Conservation (phyloP, 73 alveolate genomes). For the Uronychia binucleata region DNA sequence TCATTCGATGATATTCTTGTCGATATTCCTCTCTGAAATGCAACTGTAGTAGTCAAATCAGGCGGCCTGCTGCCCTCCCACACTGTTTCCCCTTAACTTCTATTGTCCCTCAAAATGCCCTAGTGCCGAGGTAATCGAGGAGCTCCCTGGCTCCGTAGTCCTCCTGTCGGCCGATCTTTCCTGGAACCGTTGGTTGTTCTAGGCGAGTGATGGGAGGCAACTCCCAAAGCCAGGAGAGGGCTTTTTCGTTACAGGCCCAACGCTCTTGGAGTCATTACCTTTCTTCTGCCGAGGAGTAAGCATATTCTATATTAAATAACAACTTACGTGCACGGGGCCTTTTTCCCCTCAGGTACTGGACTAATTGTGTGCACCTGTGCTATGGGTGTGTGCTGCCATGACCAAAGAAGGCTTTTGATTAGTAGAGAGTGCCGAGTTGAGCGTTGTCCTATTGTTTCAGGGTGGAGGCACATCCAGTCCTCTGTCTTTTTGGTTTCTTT, state of each 20-base stretch:
- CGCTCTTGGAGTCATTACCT: neutral
- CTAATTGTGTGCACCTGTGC: too few species aligned
- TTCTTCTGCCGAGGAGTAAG: neutral
- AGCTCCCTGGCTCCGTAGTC: too few species aligned
- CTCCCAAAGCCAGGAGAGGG: neutral
- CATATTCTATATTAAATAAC: neutral
- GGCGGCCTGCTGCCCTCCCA: neutral
- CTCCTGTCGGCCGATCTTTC: neutral
- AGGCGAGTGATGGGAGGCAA: neutral
- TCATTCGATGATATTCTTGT: neutral
- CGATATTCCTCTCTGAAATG: neutral
- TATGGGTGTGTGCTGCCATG: neutral
- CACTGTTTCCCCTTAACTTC: neutral
- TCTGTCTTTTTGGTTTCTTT: too few species aligned
- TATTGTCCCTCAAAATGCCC: neutral
- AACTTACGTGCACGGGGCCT: neutral
- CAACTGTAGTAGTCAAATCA: neutral
- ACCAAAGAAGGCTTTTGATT: neutral
- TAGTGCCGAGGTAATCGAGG: neutral
- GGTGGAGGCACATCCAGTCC: too few species aligned
- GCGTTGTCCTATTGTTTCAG: neutral
- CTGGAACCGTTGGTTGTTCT: neutral
- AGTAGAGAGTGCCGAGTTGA: neutral
- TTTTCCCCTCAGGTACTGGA: too few species aligned
- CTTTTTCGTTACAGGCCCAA: neutral